These are phyloP conservation scores for Nothophaeocryptopus gaeumannii DNA, from an alignment of 2,329 filamentous ascomycete genomes.

Conservation along the genomic window DNA sequence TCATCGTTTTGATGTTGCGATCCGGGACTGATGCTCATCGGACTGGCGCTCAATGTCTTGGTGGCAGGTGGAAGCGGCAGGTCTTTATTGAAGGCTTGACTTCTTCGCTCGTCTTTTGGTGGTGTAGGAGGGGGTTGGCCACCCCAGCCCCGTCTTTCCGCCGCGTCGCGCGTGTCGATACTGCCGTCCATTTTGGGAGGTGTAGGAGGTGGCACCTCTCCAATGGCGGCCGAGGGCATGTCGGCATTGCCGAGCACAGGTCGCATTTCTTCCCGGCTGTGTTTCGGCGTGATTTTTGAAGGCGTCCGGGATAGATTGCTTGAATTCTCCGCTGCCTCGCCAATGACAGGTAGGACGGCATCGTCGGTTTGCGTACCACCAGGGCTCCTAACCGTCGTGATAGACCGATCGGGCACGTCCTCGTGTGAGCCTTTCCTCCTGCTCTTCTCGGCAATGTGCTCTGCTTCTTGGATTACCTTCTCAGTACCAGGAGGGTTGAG, in stretches of 20 bases:
- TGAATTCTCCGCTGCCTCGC: constrained; percentile 78
- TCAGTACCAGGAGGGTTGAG: constrained; percentile 46
- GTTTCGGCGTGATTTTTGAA: constrained; percentile 23
- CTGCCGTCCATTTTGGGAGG: constrained; percentile 32
- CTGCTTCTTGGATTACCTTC: constrained; percentile 57
- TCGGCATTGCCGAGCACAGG: constrained; percentile 27
- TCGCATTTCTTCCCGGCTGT: constrained; percentile 24
- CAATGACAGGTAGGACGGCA: constrained; percentile 74
- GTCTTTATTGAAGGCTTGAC: constrained; percentile 25
- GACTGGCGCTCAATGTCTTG: constrained; percentile 23
- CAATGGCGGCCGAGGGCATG: constrained; percentile 26
- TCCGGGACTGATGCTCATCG: constrained; percentile 15
- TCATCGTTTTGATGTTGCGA: neutral
- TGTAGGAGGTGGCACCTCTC: constrained; percentile 33
- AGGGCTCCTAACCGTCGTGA: constrained; percentile 58
- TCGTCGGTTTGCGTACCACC: constrained; percentile 56
- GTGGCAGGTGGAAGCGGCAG: constrained; percentile 28
- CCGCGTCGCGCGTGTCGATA: constrained; percentile 17
- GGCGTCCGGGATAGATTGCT: constrained; percentile 48
- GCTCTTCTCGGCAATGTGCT: constrained; percentile 61
- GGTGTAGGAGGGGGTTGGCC: constrained; percentile 45
- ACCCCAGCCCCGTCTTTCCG: constrained; percentile 27
- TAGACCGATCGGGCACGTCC: constrained; percentile 60
- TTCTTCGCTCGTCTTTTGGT: constrained; percentile 37
- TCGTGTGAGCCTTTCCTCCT: constrained; percentile 50